Percentiles rank a stretch among this genome's conserved stretches.
Conservation (phyloP, 2,329 filamentous ascomycete genomes). For the Lachnellula suecica region DNA sequence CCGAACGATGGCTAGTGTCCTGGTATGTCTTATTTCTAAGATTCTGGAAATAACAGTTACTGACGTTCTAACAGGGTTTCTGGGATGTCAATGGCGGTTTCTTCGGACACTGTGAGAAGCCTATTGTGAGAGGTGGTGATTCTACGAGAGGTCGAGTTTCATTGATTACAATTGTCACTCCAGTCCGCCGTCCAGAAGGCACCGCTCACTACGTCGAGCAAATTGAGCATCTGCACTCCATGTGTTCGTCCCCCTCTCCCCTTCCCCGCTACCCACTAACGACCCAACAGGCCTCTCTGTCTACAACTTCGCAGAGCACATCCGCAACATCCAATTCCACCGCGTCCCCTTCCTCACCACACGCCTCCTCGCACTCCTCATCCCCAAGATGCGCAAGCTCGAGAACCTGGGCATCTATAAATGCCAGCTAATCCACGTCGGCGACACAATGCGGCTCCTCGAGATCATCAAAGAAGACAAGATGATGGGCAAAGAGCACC, state of each 20-base stretch:
- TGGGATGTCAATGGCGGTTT: conserved; percentile 18
- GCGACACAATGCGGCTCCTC: conserved; percentile 21
- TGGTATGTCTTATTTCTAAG: conserved; percentile 6
- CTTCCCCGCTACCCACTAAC: not conserved
- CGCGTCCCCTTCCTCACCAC: conserved; percentile 24
- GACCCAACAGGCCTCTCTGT: conserved; percentile 17
- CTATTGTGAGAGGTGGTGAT: not conserved
- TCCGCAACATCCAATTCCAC: conserved; percentile 28
- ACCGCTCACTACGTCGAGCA: conserved; percentile 13
- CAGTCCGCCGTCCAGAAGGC: conserved; percentile 8
- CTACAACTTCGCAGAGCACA: conserved; percentile 20
- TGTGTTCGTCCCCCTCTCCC: conserved; percentile 17
- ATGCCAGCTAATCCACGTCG: conserved; percentile 29
- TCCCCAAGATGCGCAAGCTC: conserved; percentile 28
- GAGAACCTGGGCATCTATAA: conserved; percentile 27
- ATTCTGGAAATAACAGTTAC: not conserved
- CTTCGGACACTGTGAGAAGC: conserved; percentile 18
- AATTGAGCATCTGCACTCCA: conserved; percentile 12
- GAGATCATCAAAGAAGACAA: conserved; percentile 24
- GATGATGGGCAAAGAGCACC: conserved; percentile 16
- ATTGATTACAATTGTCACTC: conserved; percentile 13
- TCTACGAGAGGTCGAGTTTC: too few relatives aligned
- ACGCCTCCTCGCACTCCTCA: conserved; percentile 22
- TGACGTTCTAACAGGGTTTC: conserved; percentile 4
- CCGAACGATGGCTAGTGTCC: not conserved